Evolutionary conservation across 495 filamentous ascomycete genomes (phyloP), one percentile per base, ranked within the genome.

Genomic region (Neurospora discreta): DNA sequence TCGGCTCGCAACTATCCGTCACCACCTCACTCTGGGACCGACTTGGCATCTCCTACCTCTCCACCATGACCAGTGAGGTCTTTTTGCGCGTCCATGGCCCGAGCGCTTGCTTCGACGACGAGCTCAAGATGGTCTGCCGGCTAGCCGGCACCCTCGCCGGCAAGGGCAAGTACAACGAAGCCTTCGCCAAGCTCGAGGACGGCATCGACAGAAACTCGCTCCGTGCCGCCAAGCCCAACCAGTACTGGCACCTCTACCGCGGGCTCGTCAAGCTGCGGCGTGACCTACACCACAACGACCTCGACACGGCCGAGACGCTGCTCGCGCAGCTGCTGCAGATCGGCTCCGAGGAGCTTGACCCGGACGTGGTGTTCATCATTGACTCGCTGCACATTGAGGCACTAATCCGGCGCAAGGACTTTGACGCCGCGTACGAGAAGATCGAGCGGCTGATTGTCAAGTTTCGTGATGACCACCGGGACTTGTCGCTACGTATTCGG

Each of bases 221-320:
- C n/a, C 88, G 90, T 15, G 89, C 91, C 5, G 85, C 94, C 71
- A 95, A 92, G 78, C 84, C 90, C 16, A 89, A 90, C 75, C 93
- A 97, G 79, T 88, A 91, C 77, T 94, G 93, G 91, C 84, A 87
- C 16, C 87, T 88, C 39, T 93, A 90, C 78, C 86, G 89, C 5
- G 91, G 90, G 1, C 80, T 96, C 10, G 81, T 97, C 11, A 90
- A 91, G 76, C 81, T 96, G 11, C 88, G 86, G 75, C 85, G 88
- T 70, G 88, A 90, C 76, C 85, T 97, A 9, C 90, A 91, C 74
- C 91, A 86, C 40, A 86, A 90, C 70, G 88, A 95, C 74, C 84
- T 90, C 67, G 86, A 88, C 33, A 88, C 89, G 3, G 91, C 91
- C 18, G 88, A 90, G 68, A 78, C 89, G 60, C 82, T 95, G 5